Conservation (phyloP, 1,284 basidiomycete species). For the Moesziomyces sp. region DNA sequence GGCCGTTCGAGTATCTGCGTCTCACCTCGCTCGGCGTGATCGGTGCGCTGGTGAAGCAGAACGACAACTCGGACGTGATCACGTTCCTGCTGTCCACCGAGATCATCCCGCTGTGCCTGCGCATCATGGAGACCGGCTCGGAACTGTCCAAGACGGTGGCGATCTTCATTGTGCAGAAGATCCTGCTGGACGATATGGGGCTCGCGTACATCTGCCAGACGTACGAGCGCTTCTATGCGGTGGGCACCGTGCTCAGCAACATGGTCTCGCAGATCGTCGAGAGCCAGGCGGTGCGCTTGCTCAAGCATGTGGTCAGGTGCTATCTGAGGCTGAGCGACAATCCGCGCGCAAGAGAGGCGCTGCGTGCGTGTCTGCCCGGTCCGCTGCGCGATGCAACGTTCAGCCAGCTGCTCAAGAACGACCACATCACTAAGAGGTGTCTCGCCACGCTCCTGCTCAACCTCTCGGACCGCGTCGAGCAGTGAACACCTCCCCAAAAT, state of each 20-base stretch:
- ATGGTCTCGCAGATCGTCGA: constrained; percentile 88
- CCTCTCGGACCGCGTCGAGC: constrained; percentile 73
- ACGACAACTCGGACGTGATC: constrained; percentile 98
- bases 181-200: constrained; percentile 95
- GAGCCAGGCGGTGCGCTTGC: constrained; percentile 91
- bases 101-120: constrained; percentile 97
- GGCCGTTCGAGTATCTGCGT: constrained; percentile 98
- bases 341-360: constrained; percentile 92
- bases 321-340: constrained; percentile 97
- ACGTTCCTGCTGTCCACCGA: constrained; percentile 99
- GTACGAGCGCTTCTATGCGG: constrained; percentile 98
- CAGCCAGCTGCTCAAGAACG: constrained; percentile 78
- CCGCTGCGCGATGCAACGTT: constrained; percentile 96
- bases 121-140: constrained; percentile 99
- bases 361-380: constrained; percentile 96
- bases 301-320: constrained; percentile 98
- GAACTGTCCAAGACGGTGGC: constrained; percentile 99
- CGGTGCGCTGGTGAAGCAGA: constrained; percentile 93
- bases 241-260: constrained; percentile 96
- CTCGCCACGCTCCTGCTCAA: constrained; percentile 94
- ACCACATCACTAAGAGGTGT: constrained; percentile 75
- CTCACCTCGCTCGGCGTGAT: constrained; percentile 98
- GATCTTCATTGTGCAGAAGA: constrained; percentile 99
- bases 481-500: constrained; percentile 8
- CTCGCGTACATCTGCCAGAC: constrained; percentile 99